A percentile compares a stretch with the other conserved stretches of the same genome.
phyloP scores from a whole-genome alignment of 257 asterid species.

The Nemophila menziesii region DNA sequence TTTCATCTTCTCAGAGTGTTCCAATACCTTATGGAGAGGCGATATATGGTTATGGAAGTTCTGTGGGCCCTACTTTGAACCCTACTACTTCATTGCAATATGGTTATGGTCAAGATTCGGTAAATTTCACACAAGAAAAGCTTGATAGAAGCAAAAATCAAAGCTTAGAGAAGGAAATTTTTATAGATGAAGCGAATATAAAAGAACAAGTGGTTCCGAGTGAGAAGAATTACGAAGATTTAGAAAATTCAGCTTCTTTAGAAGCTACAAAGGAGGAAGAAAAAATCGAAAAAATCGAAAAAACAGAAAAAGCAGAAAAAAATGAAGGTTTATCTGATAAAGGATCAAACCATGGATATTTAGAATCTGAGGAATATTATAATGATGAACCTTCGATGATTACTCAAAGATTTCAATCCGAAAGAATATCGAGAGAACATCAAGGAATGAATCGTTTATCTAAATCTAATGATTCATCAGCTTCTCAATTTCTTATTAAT shows the following conservation, averaged over 20 bases:
- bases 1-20: slow-evolving; percentile 34
- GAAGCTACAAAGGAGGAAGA: slow-evolving; percentile 28
- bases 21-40: slow-evolving; percentile 27
- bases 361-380: slow-evolving; percentile 25
- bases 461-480: slow-evolving; percentile 64
- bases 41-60: slow-evolving; percentile 24
- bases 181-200: slow-evolving; percentile 33
- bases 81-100: slow-evolving; percentile 20
- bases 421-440: slow-evolving; percentile 61
- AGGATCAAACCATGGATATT: slow-evolving; percentile 26
- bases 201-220: slow-evolving; percentile 29
- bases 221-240: slow-evolving; percentile 33
- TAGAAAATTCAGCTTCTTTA: slow-evolving; percentile 21
- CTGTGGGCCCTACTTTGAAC: slow-evolving; percentile 15
- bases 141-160: slow-evolving; percentile 30
- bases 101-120: slow-evolving; percentile 30
- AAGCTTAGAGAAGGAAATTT: slow-evolving; percentile 28
- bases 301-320: slow-evolving; percentile 26
- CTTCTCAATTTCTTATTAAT: slow-evolving; percentile 41
- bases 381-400: slow-evolving; percentile 36
- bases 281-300: too few species aligned
- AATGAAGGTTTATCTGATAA: slow-evolving; percentile 26
- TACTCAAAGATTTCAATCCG: slow-evolving; percentile 72
- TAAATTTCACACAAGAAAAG: slow-evolving; percentile 34
- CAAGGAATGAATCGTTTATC: slow-evolving; percentile 52